A percentile compares a stretch with the other conserved stretches of the same genome.
These are phyloP conservation scores for Russula griseocarnosa DNA, from an alignment of 768 basidiomycete genomes.

Conservation along the genomic window DNA sequence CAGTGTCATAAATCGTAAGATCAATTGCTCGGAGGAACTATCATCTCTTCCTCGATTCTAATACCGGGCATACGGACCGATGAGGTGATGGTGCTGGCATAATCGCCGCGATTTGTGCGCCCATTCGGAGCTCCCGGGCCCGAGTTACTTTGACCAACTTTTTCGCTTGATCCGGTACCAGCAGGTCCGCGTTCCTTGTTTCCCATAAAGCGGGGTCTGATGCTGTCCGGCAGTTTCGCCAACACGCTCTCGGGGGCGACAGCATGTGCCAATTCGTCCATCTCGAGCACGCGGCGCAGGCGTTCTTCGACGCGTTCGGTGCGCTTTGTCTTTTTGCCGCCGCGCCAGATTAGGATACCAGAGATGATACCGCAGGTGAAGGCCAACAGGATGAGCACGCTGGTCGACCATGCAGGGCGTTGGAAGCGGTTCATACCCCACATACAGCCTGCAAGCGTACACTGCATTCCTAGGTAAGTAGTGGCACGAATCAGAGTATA, in stretches of 20 bases:
- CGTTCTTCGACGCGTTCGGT: constrained; percentile 59
- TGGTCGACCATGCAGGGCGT: constrained; percentile 68
- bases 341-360: constrained; percentile 69
- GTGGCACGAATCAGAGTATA: neutral
- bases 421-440: constrained; percentile 71
- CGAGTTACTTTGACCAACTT: neutral
- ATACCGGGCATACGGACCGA: constrained; percentile 25
- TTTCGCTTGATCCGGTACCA: constrained; percentile 3
- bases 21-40: constrained; percentile 30
- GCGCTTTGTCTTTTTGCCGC: constrained; percentile 65
- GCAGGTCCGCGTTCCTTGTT: neutral
- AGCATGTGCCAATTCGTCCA: constrained; percentile 29
- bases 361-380: constrained; percentile 77
- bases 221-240: constrained; percentile 13
- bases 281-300: constrained; percentile 45
- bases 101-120: neutral
- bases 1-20: neutral
- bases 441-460: constrained; percentile 70
- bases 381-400: constrained; percentile 61
- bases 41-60: constrained; percentile 35
- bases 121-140: neutral
- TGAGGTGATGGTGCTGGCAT: constrained; percentile 2
- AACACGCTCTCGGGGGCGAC: constrained; percentile 2
- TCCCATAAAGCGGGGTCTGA: neutral
- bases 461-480: constrained; percentile 35